Evolutionary conservation across 495 filamentous ascomycete genomes (phyloP), one percentile per base, ranked within the genome.

Genomic region (Xylaria curta): DNA sequence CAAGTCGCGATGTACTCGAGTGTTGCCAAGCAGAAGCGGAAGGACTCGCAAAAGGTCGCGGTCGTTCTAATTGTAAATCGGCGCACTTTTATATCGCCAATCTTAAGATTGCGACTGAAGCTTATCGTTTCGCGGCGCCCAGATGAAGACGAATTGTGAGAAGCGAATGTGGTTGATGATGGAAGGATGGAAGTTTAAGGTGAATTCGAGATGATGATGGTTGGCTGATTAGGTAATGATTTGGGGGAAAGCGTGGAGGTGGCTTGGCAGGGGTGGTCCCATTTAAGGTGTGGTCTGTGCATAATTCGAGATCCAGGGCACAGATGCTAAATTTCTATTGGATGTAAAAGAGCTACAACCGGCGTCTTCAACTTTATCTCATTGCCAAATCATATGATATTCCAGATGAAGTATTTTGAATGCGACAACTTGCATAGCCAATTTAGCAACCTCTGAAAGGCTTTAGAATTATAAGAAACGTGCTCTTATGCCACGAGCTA

Each of bases 111-210:
- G 7, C 3, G 12, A 38, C 19, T 60, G 9, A 19, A 36, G 28
- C 9, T 17, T 31, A 38, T 60, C 38, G 58, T 60, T 1, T 28
- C 21, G 53, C 3, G 24, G 3, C 21, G 28, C 49, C 62, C 53
- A 31, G 69, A 44, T 21, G 59, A 15, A 31, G 58, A 36, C 31
- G 46, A 58, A 13, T 68, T 28, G 53, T 59, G n/a, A 26, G 31
- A 70, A 40, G 59, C 19, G 42, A 46, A n/a, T 4, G 68, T 63
- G 36, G 59, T 54, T 63, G 68, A 64, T 64, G 68, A 70, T 66
- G 65, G 47, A 26, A 33, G 28, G 68, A 61, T 62, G 44, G 44
- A 71, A 66, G 69, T 56, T 66, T 0, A 63, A 63, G 58, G n/a
- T 60, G n/a, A 31, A 63, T 10, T 60, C 26, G 59, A 33, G 38